These are phyloP conservation scores for barley (Hordeum vulgare) DNA, from an alignment of 176 grass and related monocot species.

Conservation along the genomic window DNA sequence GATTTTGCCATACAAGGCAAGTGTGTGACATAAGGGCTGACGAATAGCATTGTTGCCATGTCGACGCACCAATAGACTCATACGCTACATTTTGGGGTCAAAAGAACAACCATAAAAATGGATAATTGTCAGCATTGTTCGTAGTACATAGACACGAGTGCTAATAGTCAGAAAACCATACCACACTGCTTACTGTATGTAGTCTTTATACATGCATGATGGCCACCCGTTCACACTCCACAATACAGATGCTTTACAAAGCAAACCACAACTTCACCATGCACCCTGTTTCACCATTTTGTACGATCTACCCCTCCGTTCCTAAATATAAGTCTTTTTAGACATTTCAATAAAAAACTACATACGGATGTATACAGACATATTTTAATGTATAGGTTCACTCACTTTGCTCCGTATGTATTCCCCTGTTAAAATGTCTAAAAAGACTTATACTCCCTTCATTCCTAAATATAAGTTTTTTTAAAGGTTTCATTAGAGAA, in stretches of 20 bases:
- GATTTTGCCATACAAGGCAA: constrained; percentile 37
- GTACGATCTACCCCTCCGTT: neutral
- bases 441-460: too few relatives aligned
- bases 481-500: too few relatives aligned
- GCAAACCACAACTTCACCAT: constrained; percentile 1
- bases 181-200: neutral
- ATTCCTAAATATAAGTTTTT: too few relatives aligned
- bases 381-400: too few relatives aligned
- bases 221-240: neutral
- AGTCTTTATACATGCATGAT: neutral
- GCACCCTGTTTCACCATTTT: neutral
- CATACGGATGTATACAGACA: too few relatives aligned
- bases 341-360: too few relatives aligned
- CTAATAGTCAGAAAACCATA: neutral
- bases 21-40: constrained; percentile 49
- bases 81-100: neutral
- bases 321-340: too few relatives aligned
- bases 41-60: constrained; percentile 24
- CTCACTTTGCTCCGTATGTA: too few relatives aligned
- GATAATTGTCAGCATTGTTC: neutral
- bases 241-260: neutral
- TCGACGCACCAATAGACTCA: constrained; percentile 11
- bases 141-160: neutral
- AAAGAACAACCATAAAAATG: neutral
- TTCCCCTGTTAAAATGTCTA: too few relatives aligned